Conservation (phyloP, 345 rosid genomes). For the Pistacia atlantica region DNA sequence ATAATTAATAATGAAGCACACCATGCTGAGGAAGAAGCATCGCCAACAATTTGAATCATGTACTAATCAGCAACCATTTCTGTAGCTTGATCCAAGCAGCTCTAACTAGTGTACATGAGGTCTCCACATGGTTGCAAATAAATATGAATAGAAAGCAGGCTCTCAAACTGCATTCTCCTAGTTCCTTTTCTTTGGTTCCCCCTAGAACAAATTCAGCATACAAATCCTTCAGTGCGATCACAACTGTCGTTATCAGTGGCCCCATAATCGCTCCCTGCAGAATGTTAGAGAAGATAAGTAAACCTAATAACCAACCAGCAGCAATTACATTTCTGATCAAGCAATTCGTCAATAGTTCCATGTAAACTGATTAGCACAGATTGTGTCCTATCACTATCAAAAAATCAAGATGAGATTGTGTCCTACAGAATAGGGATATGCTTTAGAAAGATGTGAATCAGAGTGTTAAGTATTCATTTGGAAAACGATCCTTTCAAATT, state of each 20-base stretch:
- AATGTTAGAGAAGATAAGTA: not conserved
- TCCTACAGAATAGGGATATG: not conserved
- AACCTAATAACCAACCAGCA: not conserved
- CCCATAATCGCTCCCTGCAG: constrained; percentile 98
- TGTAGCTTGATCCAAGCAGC: not conserved
- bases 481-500: not conserved
- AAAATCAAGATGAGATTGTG: no score
- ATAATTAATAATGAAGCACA: constrained; percentile 8
- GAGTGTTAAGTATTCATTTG: not conserved
- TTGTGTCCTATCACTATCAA: no score
- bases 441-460: not conserved
- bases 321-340: constrained; percentile 9
- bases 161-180: constrained; percentile 17
- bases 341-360: not conserved
- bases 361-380: not conserved
- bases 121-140: constrained; percentile 20
- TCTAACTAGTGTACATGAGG: constrained; percentile 16
- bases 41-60: not conserved
- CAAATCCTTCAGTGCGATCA: constrained; percentile 87
- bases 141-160: not conserved
- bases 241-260: constrained; percentile 89
- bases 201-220: constrained; percentile 83
- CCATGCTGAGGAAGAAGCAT: not conserved
- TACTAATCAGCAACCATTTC: not conserved
- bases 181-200: constrained; percentile 51